phyloP scores from a whole-genome alignment of 169 alveolate species.

The Condylostoma magnum region DNA sequence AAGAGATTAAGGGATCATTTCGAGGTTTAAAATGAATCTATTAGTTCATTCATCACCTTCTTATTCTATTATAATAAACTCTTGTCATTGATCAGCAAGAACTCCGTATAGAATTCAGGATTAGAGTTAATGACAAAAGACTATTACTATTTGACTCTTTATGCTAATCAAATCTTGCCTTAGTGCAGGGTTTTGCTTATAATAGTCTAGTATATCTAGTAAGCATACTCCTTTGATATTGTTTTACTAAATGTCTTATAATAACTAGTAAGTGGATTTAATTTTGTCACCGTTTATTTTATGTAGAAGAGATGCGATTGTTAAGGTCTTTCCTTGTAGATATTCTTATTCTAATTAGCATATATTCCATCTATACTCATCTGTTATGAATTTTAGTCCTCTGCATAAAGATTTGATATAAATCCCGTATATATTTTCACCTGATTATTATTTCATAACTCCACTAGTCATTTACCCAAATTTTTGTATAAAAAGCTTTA shows the following conservation, averaged over 20 bases:
- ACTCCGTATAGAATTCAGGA: slow-evolving; percentile 20
- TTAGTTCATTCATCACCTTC: slow-evolving; percentile 33
- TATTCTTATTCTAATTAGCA: slow-evolving; percentile 56
- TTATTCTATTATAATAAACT: slow-evolving; percentile 15
- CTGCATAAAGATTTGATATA: slow-evolving; percentile 55
- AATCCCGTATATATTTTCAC: slow-evolving; percentile 38
- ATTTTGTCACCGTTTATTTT: slow-evolving; percentile 34
- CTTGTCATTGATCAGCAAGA: neutral
- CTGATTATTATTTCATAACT: slow-evolving; percentile 32
- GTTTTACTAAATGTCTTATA: slow-evolving; percentile 36
- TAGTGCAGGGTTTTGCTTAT: neutral
- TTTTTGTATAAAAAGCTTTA: slow-evolving; percentile 26
- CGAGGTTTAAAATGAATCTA: neutral
- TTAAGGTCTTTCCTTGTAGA: slow-evolving; percentile 36
- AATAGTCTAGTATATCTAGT: slow-evolving; percentile 31
- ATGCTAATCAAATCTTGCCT: neutral
- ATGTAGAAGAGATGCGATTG: slow-evolving; percentile 33
- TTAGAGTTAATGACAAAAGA: slow-evolving; percentile 25
- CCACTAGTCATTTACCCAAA: slow-evolving; percentile 47
- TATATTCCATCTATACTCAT: slow-evolving; percentile 40
- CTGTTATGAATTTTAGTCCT: slow-evolving; percentile 47
- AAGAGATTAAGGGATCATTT: slow-evolving; percentile 20
- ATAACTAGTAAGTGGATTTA: slow-evolving; percentile 28
- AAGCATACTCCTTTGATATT: slow-evolving; percentile 51
- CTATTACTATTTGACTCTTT: neutral